Percentiles rank a stretch among this genome's conserved stretches.
Conservation (phyloP, 2,329 filamentous ascomycete genomes). For the Penicillium crustosum region DNA sequence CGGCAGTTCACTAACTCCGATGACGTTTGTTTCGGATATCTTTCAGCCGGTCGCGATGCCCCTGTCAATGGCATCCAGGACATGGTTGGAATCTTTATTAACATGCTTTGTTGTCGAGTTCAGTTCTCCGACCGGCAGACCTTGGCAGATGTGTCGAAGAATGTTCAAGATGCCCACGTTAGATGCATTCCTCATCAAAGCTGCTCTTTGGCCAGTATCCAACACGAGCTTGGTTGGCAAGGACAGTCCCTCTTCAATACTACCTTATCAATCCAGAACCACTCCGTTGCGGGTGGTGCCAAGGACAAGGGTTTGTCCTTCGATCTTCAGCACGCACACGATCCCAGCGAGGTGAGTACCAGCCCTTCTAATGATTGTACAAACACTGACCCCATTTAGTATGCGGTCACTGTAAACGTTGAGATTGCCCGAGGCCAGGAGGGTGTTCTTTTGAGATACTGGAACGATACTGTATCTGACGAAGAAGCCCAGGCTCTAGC, state of each 20-base stretch:
- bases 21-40: constrained; percentile 46
- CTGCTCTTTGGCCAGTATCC: constrained; percentile 52
- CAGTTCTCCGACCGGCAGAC: constrained; percentile 36
- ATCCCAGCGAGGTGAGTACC: constrained; percentile 40
- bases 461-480: constrained; percentile 41
- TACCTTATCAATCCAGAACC: constrained; percentile 44
- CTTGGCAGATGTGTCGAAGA: constrained; percentile 44
- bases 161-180: constrained; percentile 49
- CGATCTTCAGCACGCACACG: constrained; percentile 34
- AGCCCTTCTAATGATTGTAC: not conserved
- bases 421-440: constrained; percentile 38
- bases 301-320: constrained; percentile 33
- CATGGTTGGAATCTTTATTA: constrained; percentile 53
- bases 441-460: constrained; percentile 42
- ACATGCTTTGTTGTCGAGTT: constrained; percentile 55
- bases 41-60: constrained; percentile 46
- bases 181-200: constrained; percentile 51
- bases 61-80: constrained; percentile 48
- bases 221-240: constrained; percentile 41
- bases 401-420: constrained; percentile 42
- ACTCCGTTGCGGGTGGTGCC: constrained; percentile 24
- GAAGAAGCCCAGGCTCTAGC: constrained; percentile 33
- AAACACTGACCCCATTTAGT: constrained; percentile 27
- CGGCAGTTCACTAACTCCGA: constrained; percentile 33
- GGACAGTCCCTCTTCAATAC: constrained; percentile 44